These are phyloP conservation scores for Candida tammaniensis DNA, from an alignment of 805 yeast species.

Conservation along the genomic window DNA sequence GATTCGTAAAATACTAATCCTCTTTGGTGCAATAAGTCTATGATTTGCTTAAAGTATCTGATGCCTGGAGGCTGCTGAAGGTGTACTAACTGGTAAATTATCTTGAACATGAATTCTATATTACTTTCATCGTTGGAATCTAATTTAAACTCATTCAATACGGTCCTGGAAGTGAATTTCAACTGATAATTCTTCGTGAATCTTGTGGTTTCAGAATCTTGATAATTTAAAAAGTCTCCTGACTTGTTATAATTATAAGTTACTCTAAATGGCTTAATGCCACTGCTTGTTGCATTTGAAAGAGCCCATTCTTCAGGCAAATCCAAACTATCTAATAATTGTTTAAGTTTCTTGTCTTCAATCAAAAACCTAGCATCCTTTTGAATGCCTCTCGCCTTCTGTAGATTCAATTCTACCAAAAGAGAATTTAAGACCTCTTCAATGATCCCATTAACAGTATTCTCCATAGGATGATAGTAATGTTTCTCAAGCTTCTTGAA, in stretches of 20 bases:
- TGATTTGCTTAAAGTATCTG: conserved; percentile 1
- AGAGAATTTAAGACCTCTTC: conserved; percentile 21
- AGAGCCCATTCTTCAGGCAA: neutral
- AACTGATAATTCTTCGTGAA: conserved; percentile 13
- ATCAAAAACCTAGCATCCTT: conserved; percentile 6
- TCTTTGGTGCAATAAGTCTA: conserved; percentile 3
- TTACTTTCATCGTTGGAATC: neutral
- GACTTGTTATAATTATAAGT: conserved; percentile 22
- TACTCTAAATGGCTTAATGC: too few relatives aligned
- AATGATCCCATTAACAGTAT: conserved; percentile 7
- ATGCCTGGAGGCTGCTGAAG: conserved; percentile 10
- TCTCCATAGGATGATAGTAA: conserved; percentile 11
- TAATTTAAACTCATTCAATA: conserved; percentile 1
- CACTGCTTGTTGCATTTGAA: too few relatives aligned
- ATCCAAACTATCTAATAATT: neutral
- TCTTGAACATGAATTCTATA: neutral
- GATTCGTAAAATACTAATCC: conserved; percentile 4
- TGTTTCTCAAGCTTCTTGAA: neutral
- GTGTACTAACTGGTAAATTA: neutral
- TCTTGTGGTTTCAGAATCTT: conserved; percentile 25
- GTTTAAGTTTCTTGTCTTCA: conserved; percentile 1
- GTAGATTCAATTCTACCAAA: conserved; percentile 28
- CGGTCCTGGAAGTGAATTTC: conserved; percentile 6
- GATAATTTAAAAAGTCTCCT: conserved; percentile 31
- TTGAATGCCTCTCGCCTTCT: too few relatives aligned